These are phyloP conservation scores for Aegilops bicornis DNA, from an alignment of 176 grass and related monocot species.

Conservation along the genomic window DNA sequence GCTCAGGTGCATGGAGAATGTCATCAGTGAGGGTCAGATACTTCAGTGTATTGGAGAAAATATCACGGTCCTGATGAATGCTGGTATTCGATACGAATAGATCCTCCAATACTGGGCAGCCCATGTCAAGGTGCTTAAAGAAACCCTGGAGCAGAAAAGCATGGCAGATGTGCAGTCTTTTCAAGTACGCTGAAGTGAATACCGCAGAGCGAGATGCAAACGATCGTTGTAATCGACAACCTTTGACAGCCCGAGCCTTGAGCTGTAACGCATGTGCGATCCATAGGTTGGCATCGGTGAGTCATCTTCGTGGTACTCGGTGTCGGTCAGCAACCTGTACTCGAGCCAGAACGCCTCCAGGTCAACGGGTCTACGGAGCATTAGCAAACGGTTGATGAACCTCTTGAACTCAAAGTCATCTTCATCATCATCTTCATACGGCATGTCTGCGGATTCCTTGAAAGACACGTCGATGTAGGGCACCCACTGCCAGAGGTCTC, in stretches of 20 bases:
- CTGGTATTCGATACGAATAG: accelerated
- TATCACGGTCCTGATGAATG: not conserved
- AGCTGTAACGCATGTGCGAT: not conserved
- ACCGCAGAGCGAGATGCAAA: not conserved
- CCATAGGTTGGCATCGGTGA: not conserved
- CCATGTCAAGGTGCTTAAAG: not conserved
- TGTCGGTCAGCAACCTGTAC: not conserved
- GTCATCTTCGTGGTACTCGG: too few species aligned
- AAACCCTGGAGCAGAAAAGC: not conserved
- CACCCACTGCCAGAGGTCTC: not conserved
- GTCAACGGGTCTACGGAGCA: not conserved
- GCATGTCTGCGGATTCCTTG: too few species aligned
- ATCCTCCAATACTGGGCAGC: not conserved
- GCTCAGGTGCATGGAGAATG: accelerated
- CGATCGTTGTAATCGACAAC: not conserved
- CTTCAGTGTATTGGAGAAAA: conserved; percentile 15
- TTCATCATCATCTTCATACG: too few species aligned
- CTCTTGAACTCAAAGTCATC: conserved; percentile 1
- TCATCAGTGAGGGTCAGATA: not conserved
- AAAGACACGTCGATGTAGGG: not conserved
- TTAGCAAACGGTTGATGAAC: conserved; percentile 5
- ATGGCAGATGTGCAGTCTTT: not conserved
- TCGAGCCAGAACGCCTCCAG: not conserved
- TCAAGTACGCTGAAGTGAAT: not conserved
- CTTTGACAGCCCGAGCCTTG: not conserved